phyloP scores from a whole-genome alignment of 176 grass and related monocot genomes.

The Triticum monococcum region DNA sequence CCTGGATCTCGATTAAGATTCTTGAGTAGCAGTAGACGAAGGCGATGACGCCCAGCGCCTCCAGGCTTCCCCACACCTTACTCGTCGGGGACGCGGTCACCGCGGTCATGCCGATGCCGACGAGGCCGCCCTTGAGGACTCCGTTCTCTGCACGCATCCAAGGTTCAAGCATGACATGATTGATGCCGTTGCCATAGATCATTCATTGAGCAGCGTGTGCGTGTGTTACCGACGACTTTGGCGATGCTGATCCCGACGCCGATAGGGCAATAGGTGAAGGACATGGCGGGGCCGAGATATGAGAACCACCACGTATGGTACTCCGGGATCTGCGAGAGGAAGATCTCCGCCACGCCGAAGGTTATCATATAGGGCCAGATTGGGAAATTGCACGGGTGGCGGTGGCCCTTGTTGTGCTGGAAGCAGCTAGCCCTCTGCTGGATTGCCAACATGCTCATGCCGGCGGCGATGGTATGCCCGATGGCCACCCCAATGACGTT shows the following conservation, averaged over 20 bases:
- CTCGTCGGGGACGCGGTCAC: constrained; percentile 16
- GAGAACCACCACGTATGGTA: constrained; percentile 93
- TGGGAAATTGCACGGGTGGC: constrained; percentile 60
- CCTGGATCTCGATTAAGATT: constrained; percentile 62
- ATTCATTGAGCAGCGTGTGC: too few relatives aligned
- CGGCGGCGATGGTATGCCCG: constrained; percentile 92
- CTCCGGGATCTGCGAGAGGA: constrained; percentile 91
- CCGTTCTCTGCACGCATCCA: constrained; percentile 3
- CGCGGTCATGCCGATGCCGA: constrained; percentile 26
- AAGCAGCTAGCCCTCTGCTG: constrained; percentile 75
- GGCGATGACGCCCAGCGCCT: constrained; percentile 59
- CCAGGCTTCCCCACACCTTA: constrained; percentile 54
- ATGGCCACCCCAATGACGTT: constrained; percentile 94
- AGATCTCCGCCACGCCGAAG: constrained; percentile 74
- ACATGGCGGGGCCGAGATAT: constrained; percentile 80
- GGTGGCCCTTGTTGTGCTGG: constrained; percentile 57
- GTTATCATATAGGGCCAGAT: constrained; percentile 89
- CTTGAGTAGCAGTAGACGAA: constrained; percentile 64
- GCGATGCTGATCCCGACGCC: constrained; percentile 69
- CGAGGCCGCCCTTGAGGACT: constrained; percentile 40
- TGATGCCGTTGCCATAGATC: too few relatives aligned
- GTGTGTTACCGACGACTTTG: constrained; percentile 65
- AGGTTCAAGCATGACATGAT: too few relatives aligned
- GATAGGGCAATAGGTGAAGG: constrained; percentile 89
- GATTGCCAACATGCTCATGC: constrained; percentile 94